Conservation (phyloP, 2,329 filamentous ascomycete species). For the Rhynchosporium secalis region DNA sequence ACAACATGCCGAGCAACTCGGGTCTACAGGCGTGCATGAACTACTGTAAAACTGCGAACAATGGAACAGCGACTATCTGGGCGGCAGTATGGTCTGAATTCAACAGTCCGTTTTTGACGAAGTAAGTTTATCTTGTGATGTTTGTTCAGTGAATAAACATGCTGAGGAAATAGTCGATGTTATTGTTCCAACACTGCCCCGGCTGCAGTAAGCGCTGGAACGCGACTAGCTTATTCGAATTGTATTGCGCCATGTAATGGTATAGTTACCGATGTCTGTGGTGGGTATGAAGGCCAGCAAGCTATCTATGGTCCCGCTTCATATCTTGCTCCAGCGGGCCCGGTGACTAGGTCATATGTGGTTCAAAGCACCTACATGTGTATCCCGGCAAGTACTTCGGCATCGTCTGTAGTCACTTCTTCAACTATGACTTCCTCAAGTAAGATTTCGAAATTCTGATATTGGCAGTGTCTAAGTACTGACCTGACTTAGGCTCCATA, state of each 20-base stretch:
- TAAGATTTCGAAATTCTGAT: neutral
- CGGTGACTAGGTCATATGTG: neutral
- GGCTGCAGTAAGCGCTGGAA: neutral
- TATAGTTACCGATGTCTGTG: neutral
- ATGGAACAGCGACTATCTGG: neutral
- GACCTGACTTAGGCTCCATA: neutral
- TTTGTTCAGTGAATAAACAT: neutral
- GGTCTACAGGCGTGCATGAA: neutral
- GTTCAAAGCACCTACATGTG: neutral
- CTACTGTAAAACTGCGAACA: neutral
- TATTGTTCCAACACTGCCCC: neutral
- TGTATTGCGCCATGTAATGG: neutral
- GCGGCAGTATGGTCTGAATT: neutral
- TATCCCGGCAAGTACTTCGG: neutral
- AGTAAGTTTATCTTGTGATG: neutral
- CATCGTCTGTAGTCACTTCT: neutral
- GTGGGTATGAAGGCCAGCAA: neutral
- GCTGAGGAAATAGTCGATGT: neutral
- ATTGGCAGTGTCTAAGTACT: neutral
- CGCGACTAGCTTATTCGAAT: neutral
- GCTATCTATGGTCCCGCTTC: neutral
- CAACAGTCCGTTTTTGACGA: neutral
- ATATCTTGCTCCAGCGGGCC: neutral
- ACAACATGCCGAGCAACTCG: neutral
- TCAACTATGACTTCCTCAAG: neutral